These are phyloP conservation scores for Pythium myriotylum DNA, from an alignment of 352 stramenopile species.

Conservation along the genomic window DNA sequence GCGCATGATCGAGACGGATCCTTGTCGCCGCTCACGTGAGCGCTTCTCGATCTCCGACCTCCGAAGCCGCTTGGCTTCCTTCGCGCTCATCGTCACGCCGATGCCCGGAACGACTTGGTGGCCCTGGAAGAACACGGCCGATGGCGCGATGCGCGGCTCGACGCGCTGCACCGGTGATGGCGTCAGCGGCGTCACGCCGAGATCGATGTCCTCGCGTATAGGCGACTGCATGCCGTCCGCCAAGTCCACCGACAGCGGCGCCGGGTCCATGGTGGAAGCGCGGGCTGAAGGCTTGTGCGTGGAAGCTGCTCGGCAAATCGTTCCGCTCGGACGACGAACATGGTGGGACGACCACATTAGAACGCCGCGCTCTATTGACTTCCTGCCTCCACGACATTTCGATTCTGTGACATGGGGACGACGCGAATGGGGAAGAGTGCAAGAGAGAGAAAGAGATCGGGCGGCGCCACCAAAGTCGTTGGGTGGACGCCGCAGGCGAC, in stretches of 20 bases:
- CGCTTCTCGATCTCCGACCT: slow-evolving; percentile 67
- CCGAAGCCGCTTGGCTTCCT: slow-evolving; percentile 37
- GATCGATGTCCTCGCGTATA: background rate
- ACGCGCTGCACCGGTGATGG: background rate
- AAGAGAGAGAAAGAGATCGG: background rate
- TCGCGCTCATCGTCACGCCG: slow-evolving; percentile 17
- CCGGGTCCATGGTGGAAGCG: background rate
- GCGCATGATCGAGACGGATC: slow-evolving; percentile 51
- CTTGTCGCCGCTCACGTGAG: slow-evolving; percentile 55
- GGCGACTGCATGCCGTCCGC: background rate
- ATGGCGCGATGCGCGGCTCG: slow-evolving; percentile 17
- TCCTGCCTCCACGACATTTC: background rate
- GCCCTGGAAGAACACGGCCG: background rate
- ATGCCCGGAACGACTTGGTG: slow-evolving; percentile 23
- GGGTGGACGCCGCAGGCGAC: too few relatives aligned
- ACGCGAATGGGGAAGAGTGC: background rate
- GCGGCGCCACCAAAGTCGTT: too few relatives aligned
- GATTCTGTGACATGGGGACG: slow-evolving; percentile 7
- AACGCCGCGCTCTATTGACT: slow-evolving; percentile 2
- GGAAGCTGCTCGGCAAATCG: too few relatives aligned
- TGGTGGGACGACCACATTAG: slow-evolving; percentile 2
- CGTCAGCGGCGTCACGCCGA: slow-evolving; percentile 2
- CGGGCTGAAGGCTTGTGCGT: background rate
- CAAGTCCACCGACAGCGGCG: background rate
- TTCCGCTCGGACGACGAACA: too few relatives aligned